Evolutionary conservation across 768 basidiomycete species (phyloP).

Genomic region (Punctularia strigosozonata): DNA sequence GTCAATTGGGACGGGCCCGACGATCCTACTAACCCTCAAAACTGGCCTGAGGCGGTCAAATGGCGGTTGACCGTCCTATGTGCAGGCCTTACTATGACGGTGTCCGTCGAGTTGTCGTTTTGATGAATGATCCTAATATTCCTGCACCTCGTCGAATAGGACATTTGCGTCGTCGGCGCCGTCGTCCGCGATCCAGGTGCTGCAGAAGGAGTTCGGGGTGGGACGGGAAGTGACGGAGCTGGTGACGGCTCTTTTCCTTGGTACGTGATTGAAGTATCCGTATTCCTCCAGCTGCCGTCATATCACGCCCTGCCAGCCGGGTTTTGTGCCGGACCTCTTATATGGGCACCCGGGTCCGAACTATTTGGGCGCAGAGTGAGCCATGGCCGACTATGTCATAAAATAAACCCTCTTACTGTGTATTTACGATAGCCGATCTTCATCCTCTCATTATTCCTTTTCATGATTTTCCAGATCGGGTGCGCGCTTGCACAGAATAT

Average conservation of each 20-base stretch:
- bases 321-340: constrained; percentile 10
- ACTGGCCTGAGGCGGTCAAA: constrained; percentile 7
- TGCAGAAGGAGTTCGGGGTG: constrained; percentile 9
- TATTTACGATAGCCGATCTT: constrained; percentile 4
- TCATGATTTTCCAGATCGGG: not conserved
- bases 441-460: not conserved
- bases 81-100: constrained; percentile 4
- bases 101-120: constrained; percentile 4
- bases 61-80: constrained; percentile 6
- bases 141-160: not conserved
- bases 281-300: constrained; percentile 55
- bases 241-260: constrained; percentile 9
- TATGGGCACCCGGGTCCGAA: constrained; percentile 13
- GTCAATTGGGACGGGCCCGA: constrained; percentile 8
- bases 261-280: constrained; percentile 23
- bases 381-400: not conserved
- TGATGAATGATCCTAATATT: not conserved
- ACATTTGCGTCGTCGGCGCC: constrained; percentile 16
- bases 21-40: constrained; percentile 10
- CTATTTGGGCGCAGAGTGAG: constrained; percentile 9
- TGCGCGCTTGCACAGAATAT: constrained; percentile 5
- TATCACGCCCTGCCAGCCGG: no score
- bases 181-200: constrained; percentile 4
- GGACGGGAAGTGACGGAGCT: constrained; percentile 12
- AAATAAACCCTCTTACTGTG: constrained; percentile 6